Evolutionary conservation across 441 rosid species (phyloP).

Genomic region (Brassica hybrid): DNA sequence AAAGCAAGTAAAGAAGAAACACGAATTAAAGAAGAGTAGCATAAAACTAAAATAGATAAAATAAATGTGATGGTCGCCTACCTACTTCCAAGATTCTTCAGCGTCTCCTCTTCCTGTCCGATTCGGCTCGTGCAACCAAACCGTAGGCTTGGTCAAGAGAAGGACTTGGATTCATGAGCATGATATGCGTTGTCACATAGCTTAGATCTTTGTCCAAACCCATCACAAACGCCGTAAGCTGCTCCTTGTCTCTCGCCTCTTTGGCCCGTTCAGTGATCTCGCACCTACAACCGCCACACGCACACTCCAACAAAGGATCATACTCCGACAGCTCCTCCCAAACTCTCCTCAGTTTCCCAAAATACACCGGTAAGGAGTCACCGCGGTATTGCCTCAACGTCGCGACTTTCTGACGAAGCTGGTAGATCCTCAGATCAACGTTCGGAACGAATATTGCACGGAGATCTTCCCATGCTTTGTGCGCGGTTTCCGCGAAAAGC

Average conservation of each 20-base stretch:
- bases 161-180: conserved; percentile 10
- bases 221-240: conserved; percentile 21
- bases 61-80: background rate
- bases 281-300: conserved; percentile 30
- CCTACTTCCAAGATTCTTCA: conserved; percentile 2
- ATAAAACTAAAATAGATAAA: background rate
- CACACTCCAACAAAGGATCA: conserved; percentile 22
- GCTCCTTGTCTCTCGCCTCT: conserved; percentile 17
- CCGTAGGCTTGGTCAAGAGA: background rate
- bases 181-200: conserved; percentile 1
- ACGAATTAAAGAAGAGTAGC: background rate
- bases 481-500: background rate
- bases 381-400: conserved; percentile 9
- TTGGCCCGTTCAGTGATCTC: background rate
- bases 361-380: conserved; percentile 11
- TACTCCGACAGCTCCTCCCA: conserved; percentile 25
- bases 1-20: background rate
- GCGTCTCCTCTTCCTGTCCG: background rate
- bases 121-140: background rate
- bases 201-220: conserved; percentile 10
- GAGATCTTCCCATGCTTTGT: background rate
- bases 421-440: conserved; percentile 15
- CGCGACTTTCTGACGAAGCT: conserved; percentile 12
- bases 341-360: background rate
- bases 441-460: background rate